phyloP scores from a whole-genome alignment of 1,284 basidiomycete genomes.

The Naganishia sp. region DNA sequence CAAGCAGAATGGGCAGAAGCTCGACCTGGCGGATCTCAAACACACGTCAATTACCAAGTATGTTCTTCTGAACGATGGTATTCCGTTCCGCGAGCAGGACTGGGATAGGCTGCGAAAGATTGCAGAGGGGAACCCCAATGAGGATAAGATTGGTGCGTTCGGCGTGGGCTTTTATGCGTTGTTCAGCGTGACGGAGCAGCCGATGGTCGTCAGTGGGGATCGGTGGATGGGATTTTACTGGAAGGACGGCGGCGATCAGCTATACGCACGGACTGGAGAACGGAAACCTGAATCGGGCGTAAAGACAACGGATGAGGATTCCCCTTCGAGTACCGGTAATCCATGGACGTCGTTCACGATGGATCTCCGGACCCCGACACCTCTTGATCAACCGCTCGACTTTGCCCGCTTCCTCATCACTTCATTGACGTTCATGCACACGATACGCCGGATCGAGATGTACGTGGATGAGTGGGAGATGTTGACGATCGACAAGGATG shows the following conservation, averaged over 20 bases:
- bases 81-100: slow-evolving; percentile 73
- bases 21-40: slow-evolving; percentile 57
- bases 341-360: slow-evolving; percentile 92
- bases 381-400: slow-evolving; percentile 79
- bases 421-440: slow-evolving; percentile 90
- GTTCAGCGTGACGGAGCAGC: slow-evolving; percentile 60
- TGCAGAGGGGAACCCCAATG: slow-evolving; percentile 55
- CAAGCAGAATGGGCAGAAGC: slow-evolving; percentile 50
- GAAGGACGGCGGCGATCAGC: slow-evolving; percentile 85
- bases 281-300: slow-evolving; percentile 57
- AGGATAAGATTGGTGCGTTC: slow-evolving; percentile 57
- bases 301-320: slow-evolving; percentile 14
- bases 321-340: slow-evolving; percentile 45
- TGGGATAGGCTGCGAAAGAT: slow-evolving; percentile 88
- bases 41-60: slow-evolving; percentile 40
- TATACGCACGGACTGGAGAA: slow-evolving; percentile 74
- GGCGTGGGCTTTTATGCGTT: slow-evolving; percentile 50
- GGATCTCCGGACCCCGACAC: slow-evolving; percentile 76
- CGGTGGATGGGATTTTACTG: slow-evolving; percentile 97
- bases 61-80: slow-evolving; percentile 83
- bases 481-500: slow-evolving; percentile 70
- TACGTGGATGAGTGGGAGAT: slow-evolving; percentile 78
- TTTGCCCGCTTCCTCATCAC: slow-evolving; percentile 88
- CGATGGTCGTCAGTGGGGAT: slow-evolving; percentile 84
- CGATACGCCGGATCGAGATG: slow-evolving; percentile 73